phyloP scores from a whole-genome alignment of 2,329 filamentous ascomycete genomes.

The Myriosclerotinia curreyana region DNA sequence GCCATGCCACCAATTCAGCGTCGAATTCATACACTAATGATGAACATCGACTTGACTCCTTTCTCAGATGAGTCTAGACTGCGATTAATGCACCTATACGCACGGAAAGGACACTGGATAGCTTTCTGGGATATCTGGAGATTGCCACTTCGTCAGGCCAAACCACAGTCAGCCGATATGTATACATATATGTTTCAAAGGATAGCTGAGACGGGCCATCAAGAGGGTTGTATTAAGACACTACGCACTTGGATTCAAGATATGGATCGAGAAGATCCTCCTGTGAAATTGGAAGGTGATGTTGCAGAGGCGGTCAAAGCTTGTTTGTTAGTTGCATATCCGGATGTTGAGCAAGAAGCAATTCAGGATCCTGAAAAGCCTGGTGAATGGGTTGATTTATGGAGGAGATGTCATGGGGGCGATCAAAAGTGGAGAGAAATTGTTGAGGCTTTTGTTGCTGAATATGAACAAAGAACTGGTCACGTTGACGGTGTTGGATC shows the following conservation, averaged over 20 bases:
- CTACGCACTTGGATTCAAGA: slow-evolving; percentile 56
- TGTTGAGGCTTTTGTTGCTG: not conserved
- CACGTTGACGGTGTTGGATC: not conserved
- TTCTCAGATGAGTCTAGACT: slow-evolving; percentile 42
- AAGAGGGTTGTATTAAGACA: slow-evolving; percentile 46
- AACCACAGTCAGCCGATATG: slow-evolving; percentile 49
- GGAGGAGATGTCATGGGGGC: slow-evolving; percentile 24
- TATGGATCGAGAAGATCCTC: slow-evolving; percentile 55
- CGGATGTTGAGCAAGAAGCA: slow-evolving; percentile 34
- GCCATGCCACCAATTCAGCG: slow-evolving; percentile 28
- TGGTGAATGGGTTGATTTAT: slow-evolving; percentile 30
- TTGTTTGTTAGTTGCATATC: slow-evolving; percentile 56
- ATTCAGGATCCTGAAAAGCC: slow-evolving; percentile 18
- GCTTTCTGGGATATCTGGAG: slow-evolving; percentile 61
- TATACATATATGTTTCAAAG: slow-evolving; percentile 54
- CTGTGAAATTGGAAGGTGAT: slow-evolving; percentile 45
- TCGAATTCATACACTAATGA: slow-evolving; percentile 46
- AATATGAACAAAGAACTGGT: slow-evolving; percentile 2
- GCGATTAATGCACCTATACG: slow-evolving; percentile 48
- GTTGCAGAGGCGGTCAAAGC: slow-evolving; percentile 50
- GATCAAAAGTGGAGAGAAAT: not conserved
- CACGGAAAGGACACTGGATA: slow-evolving; percentile 49
- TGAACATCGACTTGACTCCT: slow-evolving; percentile 46
- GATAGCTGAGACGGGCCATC: slow-evolving; percentile 47
- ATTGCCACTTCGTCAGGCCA: slow-evolving; percentile 50